Conservation (phyloP, 306 rosid species). For the Cyclanthera cordifolia region DNA sequence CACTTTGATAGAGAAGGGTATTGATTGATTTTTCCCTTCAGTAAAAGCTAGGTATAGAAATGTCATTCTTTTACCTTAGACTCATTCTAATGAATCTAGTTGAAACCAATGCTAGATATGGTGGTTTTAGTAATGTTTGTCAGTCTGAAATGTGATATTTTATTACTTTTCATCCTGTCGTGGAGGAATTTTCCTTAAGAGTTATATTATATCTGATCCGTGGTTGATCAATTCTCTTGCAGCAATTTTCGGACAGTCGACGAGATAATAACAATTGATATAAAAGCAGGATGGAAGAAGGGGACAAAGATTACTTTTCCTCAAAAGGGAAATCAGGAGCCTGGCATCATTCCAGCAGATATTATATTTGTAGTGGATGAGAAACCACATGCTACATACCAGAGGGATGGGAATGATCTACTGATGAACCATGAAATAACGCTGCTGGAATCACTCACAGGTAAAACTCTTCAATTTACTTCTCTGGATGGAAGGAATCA, state of each 20-base stretch:
- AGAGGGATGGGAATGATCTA: constrained; percentile 80
- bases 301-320: constrained; percentile 89
- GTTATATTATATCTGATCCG: constrained; percentile 13
- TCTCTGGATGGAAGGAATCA: constrained; percentile 73
- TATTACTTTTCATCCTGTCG: background rate
- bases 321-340: constrained; percentile 85
- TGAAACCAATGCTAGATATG: background rate
- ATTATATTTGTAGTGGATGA: constrained; percentile 74
- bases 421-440: constrained; percentile 68
- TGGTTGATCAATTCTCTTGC: constrained; percentile 28
- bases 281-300: constrained; percentile 95
- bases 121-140: background rate
- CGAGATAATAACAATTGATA: constrained; percentile 81
- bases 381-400: constrained; percentile 70
- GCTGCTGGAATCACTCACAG: constrained; percentile 80
- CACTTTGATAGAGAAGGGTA: background rate
- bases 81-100: constrained; percentile 1
- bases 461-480: constrained; percentile 53
- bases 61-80: background rate
- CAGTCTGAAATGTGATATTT: background rate
- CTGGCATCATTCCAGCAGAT: constrained; percentile 76
- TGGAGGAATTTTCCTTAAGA: background rate
- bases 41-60: background rate
- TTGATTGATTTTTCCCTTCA: background rate
- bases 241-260: constrained; percentile 50